These are phyloP conservation scores for Aspergillus sclerotioniger DNA, from an alignment of 495 filamentous ascomycete species.

Conservation along the genomic window DNA sequence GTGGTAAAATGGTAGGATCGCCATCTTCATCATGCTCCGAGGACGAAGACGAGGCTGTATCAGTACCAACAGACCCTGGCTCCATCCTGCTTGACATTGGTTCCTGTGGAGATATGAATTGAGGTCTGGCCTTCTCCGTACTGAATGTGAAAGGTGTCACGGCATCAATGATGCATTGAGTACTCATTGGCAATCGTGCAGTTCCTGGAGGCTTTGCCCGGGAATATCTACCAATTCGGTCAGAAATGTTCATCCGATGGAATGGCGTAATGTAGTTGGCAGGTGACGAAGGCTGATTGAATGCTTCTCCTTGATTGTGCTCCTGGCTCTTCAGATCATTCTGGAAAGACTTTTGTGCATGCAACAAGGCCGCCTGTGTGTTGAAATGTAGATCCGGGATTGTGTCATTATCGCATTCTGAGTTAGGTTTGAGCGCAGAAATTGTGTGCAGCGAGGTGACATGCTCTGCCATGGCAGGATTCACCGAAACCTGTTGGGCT, in stretches of 20 bases:
- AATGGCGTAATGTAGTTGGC: constrained; percentile 39
- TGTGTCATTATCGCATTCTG: constrained; percentile 19
- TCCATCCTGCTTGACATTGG: constrained; percentile 15
- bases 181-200: constrained; percentile 36
- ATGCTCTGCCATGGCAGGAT: constrained; percentile 29
- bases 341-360: constrained; percentile 49
- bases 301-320: constrained; percentile 14
- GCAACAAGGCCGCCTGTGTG: constrained; percentile 49
- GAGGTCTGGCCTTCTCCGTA: constrained; percentile 31
- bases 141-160: constrained; percentile 49
- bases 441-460: constrained; percentile 43
- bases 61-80: constrained; percentile 14
- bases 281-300: constrained; percentile 16
- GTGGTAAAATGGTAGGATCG: constrained; percentile 2
- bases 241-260: constrained; percentile 19
- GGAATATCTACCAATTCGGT: constrained; percentile 5
- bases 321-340: constrained; percentile 41
- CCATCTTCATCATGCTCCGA: constrained; percentile 7
- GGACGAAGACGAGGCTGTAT: constrained; percentile 10
- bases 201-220: constrained; percentile 10
- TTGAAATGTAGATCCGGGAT: constrained; percentile 41
- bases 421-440: constrained; percentile 23
- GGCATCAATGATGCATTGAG: constrained; percentile 50
- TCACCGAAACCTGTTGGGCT: constrained; percentile 33
- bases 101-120: constrained; percentile 13